A percentile compares a stretch with the other conserved stretches of the same genome.
phyloP scores from a whole-genome alignment of 345 rosid species.

The Citrus hindsii region DNA sequence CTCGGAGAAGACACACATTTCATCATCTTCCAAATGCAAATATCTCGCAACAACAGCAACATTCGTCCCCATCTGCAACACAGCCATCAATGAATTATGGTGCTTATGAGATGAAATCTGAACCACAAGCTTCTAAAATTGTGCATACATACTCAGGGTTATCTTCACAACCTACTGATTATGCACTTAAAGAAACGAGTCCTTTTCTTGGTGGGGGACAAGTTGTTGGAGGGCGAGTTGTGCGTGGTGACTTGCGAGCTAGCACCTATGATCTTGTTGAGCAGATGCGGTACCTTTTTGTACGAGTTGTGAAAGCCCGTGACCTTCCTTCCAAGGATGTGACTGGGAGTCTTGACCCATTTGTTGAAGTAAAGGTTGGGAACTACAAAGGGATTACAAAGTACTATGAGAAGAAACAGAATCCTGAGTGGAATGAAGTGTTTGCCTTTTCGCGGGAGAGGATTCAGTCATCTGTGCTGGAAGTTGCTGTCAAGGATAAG shows the following conservation, averaged over 20 bases:
- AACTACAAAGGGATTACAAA: conserved; percentile 75
- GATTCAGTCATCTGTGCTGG: conserved; percentile 60
- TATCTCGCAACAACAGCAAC: conserved; percentile 23
- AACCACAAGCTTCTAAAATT: conserved; percentile 37
- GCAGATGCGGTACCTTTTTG: conserved; percentile 80
- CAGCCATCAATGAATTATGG: conserved; percentile 34
- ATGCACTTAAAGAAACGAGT: conserved; percentile 70
- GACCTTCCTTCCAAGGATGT: conserved; percentile 68
- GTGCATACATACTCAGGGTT: conserved; percentile 40
- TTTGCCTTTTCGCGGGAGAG: conserved; percentile 78
- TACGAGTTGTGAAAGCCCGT: conserved; percentile 83
- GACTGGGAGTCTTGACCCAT: conserved; percentile 90
- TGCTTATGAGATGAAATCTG: conserved; percentile 46
- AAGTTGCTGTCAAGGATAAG: conserved; percentile 77
- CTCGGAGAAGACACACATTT: conserved; percentile 37
- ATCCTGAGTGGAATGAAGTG: conserved; percentile 87
- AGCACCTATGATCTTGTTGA: conserved; percentile 88
- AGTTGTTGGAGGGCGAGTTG: conserved; percentile 72
- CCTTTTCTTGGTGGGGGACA: conserved; percentile 83
- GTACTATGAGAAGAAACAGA: conserved; percentile 67
- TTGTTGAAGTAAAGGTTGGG: conserved; percentile 76
- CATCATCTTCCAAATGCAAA: conserved; percentile 42
- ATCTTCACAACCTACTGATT: conserved; percentile 55
- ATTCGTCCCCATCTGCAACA: conserved; percentile 15
- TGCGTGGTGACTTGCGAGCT: conserved; percentile 51